phyloP scores from a whole-genome alignment of 257 asterid genomes.

The Echites panduratus region DNA sequence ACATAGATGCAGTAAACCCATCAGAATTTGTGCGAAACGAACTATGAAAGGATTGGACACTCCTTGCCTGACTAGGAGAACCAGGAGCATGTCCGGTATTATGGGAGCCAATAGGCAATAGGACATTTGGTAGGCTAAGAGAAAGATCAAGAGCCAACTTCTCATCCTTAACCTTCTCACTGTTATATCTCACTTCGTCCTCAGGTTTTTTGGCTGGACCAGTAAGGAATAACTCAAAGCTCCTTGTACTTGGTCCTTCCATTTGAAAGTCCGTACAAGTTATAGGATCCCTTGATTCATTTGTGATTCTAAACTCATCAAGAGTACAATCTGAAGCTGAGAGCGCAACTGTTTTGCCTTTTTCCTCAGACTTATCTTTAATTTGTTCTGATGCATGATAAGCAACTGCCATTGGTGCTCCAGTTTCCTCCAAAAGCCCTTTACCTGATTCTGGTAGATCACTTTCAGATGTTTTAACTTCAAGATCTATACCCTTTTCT shows the following conservation, averaged over 20 bases:
- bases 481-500: slow-evolving; percentile 28
- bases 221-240: slow-evolving; percentile 68
- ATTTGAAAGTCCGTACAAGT: slow-evolving; percentile 41
- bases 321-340: slow-evolving; percentile 29
- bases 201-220: slow-evolving; percentile 71
- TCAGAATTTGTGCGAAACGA: slow-evolving; percentile 77
- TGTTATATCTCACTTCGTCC: slow-evolving; percentile 39
- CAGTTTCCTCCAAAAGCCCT: slow-evolving; percentile 35
- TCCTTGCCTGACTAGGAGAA: slow-evolving; percentile 86
- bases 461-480: slow-evolving; percentile 37
- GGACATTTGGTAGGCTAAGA: slow-evolving; percentile 92
- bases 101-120: slow-evolving; percentile 70
- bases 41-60: slow-evolving; percentile 81
- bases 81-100: slow-evolving; percentile 51
- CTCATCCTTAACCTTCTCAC: slow-evolving; percentile 58
- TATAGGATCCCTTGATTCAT: slow-evolving; percentile 32
- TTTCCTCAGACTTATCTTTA: slow-evolving; percentile 43
- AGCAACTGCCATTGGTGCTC: slow-evolving; percentile 25
- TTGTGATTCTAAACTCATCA: slow-evolving; percentile 41
- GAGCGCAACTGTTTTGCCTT: slow-evolving; percentile 60
- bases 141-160: slow-evolving; percentile 88
- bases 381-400: slow-evolving; percentile 30
- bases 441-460: slow-evolving; percentile 23
- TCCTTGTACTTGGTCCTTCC: slow-evolving; percentile 72
- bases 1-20: slow-evolving; percentile 86